Evolutionary conservation across 2,329 filamentous ascomycete genomes (phyloP).

Genomic region (Chaetomium globosum): DNA sequence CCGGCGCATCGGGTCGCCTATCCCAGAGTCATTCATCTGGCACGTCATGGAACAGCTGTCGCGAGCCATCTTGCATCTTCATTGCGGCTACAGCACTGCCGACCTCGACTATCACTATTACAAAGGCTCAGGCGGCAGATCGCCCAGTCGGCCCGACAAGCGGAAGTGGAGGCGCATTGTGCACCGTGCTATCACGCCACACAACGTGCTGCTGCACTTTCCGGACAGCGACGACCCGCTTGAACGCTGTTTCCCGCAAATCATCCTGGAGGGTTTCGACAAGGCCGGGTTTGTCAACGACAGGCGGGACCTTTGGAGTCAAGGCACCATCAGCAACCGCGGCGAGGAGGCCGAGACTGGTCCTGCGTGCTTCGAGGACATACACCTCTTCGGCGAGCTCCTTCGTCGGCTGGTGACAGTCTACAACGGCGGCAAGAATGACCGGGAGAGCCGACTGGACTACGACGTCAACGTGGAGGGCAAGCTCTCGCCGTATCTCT

Average conservation of each 20-base stretch:
- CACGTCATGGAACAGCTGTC: slow-evolving; percentile 30
- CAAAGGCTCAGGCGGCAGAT: not conserved
- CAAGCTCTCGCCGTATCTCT: not conserved
- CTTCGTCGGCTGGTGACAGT: slow-evolving; percentile 19
- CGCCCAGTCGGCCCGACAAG: not conserved
- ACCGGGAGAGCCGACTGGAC: not conserved
- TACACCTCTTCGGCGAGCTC: slow-evolving; percentile 19
- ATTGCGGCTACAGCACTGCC: slow-evolving; percentile 9
- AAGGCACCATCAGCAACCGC: not conserved
- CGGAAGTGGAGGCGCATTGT: slow-evolving; percentile 17
- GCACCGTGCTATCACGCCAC: slow-evolving; percentile 19
- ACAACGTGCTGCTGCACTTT: slow-evolving; percentile 28
- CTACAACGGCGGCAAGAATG: not conserved
- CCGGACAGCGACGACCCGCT: slow-evolving; percentile 1
- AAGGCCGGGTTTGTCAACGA: not conserved
- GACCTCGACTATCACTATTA: not conserved
- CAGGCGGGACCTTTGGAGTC: not conserved
- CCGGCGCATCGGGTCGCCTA: not conserved
- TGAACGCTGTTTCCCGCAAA: slow-evolving; percentile 19
- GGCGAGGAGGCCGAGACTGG: not conserved
- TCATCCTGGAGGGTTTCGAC: slow-evolving; percentile 27
- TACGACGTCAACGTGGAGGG: not conserved
- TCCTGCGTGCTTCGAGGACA: slow-evolving; percentile 15
- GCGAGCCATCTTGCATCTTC: slow-evolving; percentile 25
- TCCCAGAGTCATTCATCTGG: slow-evolving; percentile 32